Evolutionary conservation across 495 filamentous ascomycete genomes (phyloP).

Genomic region (Recurvomyces mirabilis): DNA sequence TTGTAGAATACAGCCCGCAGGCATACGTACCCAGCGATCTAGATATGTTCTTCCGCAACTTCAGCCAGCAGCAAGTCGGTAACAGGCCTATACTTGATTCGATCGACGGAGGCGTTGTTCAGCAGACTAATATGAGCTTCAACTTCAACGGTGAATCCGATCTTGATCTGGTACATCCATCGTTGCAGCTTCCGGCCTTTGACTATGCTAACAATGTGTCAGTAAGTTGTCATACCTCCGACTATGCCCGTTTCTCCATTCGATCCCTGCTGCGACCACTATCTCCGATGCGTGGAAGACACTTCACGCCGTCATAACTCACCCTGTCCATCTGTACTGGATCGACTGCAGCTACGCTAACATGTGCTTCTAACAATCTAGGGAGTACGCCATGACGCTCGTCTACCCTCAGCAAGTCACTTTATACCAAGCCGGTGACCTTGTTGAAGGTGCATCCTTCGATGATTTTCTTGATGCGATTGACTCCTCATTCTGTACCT

Average conservation of each 20-base stretch:
- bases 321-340: too few relatives aligned
- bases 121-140: slow-evolving; percentile 17
- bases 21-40: slow-evolving; percentile 26
- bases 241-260: too few relatives aligned
- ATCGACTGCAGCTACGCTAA: too few relatives aligned
- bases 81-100: slow-evolving; percentile 12
- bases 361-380: too few relatives aligned
- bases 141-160: slow-evolving; percentile 29
- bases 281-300: too few relatives aligned
- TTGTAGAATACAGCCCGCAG: slow-evolving; percentile 34
- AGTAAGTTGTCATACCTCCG: too few relatives aligned
- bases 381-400: slow-evolving; percentile 29
- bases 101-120: slow-evolving; percentile 18
- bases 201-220: too few relatives aligned
- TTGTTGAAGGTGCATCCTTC: slow-evolving; percentile 25
- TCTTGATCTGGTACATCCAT: slow-evolving; percentile 33
- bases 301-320: too few relatives aligned
- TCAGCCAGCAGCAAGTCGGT: slow-evolving; percentile 5
- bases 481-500: slow-evolving; percentile 34
- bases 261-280: too few relatives aligned
- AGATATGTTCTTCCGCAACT: slow-evolving; percentile 21
- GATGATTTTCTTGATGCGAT: slow-evolving; percentile 39
- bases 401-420: slow-evolving; percentile 34
- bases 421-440: slow-evolving; percentile 33
- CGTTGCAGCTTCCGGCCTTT: too few relatives aligned